phyloP scores from a whole-genome alignment of 208 protist genomes.

The Acanthamoeba lenticulata region DNA sequence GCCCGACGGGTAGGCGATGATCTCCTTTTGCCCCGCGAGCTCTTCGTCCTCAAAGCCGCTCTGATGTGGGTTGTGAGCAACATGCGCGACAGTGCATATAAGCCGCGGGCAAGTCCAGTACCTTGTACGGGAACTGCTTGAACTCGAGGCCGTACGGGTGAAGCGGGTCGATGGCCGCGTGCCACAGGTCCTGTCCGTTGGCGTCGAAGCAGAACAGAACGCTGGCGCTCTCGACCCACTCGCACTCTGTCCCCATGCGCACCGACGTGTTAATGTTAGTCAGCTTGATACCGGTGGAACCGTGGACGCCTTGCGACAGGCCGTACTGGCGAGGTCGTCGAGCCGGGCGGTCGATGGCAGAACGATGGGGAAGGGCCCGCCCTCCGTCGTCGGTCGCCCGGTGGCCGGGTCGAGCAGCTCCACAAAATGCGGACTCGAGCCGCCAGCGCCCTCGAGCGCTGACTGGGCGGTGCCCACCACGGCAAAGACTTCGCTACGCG shows the following conservation, averaged over 20 bases:
- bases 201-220: constrained; percentile 2
- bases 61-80: background rate
- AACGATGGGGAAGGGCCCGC: background rate
- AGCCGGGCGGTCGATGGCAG: background rate
- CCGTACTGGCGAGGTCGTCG: background rate
- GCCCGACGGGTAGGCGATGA: background rate
- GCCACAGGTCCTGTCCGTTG: background rate
- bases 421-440: background rate
- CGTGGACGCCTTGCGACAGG: too few relatives aligned
- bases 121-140: background rate
- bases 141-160: background rate
- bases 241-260: background rate
- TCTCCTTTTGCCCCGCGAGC: background rate
- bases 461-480: background rate
- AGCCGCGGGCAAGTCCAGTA: too few relatives aligned
- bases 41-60: background rate
- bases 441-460: too few relatives aligned
- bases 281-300: background rate
- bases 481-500: background rate
- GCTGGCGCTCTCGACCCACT: constrained; percentile 1
- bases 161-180: background rate
- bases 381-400: background rate
- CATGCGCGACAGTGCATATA: too few relatives aligned
- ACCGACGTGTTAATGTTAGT: background rate
- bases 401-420: constrained; percentile 14